Percentiles rank a stretch among this genome's conserved stretches.
These are phyloP conservation scores for Trichoderma oligosporum DNA, from an alignment of 2,329 filamentous ascomycete genomes.

Conservation along the genomic window DNA sequence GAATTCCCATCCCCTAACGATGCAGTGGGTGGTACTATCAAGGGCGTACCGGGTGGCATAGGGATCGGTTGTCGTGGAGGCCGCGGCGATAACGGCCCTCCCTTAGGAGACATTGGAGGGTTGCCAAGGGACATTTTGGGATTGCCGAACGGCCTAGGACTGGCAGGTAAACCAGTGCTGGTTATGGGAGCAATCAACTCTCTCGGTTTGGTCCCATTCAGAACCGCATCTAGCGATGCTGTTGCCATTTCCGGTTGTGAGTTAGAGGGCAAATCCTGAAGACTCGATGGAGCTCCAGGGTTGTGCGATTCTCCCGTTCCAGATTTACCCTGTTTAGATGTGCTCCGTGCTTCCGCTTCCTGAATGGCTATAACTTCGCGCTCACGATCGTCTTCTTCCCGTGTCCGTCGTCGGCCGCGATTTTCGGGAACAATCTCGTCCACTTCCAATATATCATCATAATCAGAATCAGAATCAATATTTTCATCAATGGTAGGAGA, in stretches of 20 bases:
- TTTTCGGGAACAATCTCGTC: conserved; percentile 58
- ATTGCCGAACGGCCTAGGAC: conserved; percentile 54
- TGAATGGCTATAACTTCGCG: conserved; percentile 65
- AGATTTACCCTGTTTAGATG: conserved; percentile 68
- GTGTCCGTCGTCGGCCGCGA: conserved; percentile 75
- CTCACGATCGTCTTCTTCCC: conserved; percentile 80
- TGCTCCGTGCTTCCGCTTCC: conserved; percentile 66
- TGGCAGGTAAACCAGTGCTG: conserved; percentile 58
- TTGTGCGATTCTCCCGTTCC: conserved; percentile 29
- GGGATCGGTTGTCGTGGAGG: conserved; percentile 70
- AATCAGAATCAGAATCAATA: conserved; percentile 79
- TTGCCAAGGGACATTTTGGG: conserved; percentile 52
- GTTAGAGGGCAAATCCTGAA: conserved; percentile 33
- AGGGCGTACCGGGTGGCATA: conserved; percentile 65
- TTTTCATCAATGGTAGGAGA: conserved; percentile 52
- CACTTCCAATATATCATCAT: conserved; percentile 71
- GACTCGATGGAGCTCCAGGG: conserved; percentile 36
- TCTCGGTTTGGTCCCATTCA: conserved; percentile 38
- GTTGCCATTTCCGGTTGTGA: conserved; percentile 40
- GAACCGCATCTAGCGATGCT: conserved; percentile 51
- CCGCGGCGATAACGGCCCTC: conserved; percentile 64
- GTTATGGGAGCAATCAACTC: conserved; percentile 44
- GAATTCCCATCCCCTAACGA: conserved; percentile 15
- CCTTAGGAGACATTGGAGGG: conserved; percentile 64
- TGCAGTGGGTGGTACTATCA: conserved; percentile 45